A percentile compares a stretch with the other conserved stretches of the same genome.
phyloP scores from a whole-genome alignment of 306 rosid genomes.

The Castanea crenata region DNA sequence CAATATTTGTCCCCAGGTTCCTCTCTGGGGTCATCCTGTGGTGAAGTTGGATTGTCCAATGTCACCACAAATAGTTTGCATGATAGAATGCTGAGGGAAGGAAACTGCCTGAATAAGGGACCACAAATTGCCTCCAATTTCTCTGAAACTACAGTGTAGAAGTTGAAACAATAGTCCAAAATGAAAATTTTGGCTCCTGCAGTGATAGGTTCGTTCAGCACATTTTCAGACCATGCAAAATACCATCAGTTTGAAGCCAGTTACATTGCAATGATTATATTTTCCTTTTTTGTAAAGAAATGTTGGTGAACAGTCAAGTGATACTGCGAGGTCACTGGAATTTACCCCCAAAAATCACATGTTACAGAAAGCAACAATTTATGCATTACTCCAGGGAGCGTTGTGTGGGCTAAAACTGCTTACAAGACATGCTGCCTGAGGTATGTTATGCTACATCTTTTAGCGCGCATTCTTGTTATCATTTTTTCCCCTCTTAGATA shows the following conservation, averaged over 20 bases:
- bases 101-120: constrained; percentile 29
- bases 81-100: constrained; percentile 26
- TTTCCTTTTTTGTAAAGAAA: constrained; percentile 24
- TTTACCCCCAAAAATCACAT: constrained; percentile 29
- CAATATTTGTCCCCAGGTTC: constrained; percentile 34
- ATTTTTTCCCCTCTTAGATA: background rate
- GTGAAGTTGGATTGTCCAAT: constrained; percentile 36
- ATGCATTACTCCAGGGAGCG: constrained; percentile 44
- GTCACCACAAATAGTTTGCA: constrained; percentile 28
- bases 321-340: constrained; percentile 25
- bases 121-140: constrained; percentile 39
- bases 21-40: constrained; percentile 42
- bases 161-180: constrained; percentile 32
- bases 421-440: constrained; percentile 51
- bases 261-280: background rate
- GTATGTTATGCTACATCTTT: constrained; percentile 26
- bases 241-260: constrained; percentile 16
- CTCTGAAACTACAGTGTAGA: constrained; percentile 30
- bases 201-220: constrained; percentile 40
- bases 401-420: constrained; percentile 47
- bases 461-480: background rate
- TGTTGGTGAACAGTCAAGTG: constrained; percentile 16
- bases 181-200: constrained; percentile 20
- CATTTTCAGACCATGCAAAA: background rate
- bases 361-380: constrained; percentile 36